Base-by-base conservation (phyloP, 2,329 filamentous ascomycete genomes). In the Exserohilum rostratum region DNA sequence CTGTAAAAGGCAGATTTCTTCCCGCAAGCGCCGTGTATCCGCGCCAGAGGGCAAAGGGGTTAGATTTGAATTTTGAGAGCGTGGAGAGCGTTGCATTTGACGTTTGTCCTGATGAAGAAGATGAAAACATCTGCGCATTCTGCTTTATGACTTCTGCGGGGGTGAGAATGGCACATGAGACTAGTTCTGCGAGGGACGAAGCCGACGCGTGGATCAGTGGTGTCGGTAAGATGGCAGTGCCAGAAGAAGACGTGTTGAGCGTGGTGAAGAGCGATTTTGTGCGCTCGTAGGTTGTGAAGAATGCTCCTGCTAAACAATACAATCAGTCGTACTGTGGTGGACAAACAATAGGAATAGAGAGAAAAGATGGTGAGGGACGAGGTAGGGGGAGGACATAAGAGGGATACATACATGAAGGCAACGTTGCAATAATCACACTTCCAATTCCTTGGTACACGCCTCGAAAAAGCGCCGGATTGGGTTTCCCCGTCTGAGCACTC, bases 141-240 rank as follows among this genome's bases (percentile, higher is more conserved):
- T 96, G 92, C 78, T 97, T 96, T 60, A 96, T 85, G 6, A 96
- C 90, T 73, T 96, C 92, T 12, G 91, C 91, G 0, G 92, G 93
- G 0, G 92, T 93, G 31, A 96, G 84, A 57, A 96, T 90, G 17
- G 91, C 82, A 70, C 93, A 96, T 5, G 91, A 93, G 3, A 91
- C 90, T 63, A 92, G 84, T 76, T 97, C 93, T 1, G 89, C 93
- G 13, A 86, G 77, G 2, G 87, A 88, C 1, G 91, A 96, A 11
- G 91, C 88, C 3, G 84, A 76, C 5, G 89, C 84, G 71, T 96
- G 89, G 50, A 92, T 83, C 9, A 91, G 61, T 0, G 91, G 86
- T 46, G 85, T 80, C 1, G 90, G 90, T 0, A 91, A 70, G 5
- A 83, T 55, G 67, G 75, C 51, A 53, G 75, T 62, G 57, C 22